Evolutionary conservation across 73 alveolate species (phyloP).

Genomic region (Effrenium voratum): DNA sequence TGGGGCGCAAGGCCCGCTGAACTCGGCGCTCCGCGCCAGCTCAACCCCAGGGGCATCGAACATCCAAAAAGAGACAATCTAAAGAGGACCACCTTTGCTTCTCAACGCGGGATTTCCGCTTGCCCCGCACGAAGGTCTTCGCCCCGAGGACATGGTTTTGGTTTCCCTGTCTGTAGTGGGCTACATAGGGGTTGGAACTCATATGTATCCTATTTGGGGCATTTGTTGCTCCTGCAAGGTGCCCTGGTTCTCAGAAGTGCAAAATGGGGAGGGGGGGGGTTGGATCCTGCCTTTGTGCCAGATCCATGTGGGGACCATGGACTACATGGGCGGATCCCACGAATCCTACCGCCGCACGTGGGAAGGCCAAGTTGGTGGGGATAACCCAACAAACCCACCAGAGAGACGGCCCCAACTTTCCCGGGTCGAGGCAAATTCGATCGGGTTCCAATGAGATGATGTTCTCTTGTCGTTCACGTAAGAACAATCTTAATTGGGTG

Average conservation of each 20-base stretch:
- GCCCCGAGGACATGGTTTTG: background rate
- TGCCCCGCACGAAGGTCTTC: background rate
- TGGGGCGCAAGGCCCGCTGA: too few relatives aligned
- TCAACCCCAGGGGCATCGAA: too few relatives aligned
- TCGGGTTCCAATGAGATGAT: too few relatives aligned
- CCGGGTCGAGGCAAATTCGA: too few relatives aligned
- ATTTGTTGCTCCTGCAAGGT: background rate
- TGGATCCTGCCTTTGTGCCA: background rate
- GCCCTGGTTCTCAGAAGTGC: background rate
- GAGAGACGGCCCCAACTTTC: too few relatives aligned
- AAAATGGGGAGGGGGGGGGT: background rate
- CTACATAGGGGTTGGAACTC: background rate
- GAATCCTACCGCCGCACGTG: conserved; percentile 80
- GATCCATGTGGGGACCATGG: conserved; percentile 92
- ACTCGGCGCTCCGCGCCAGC: too few relatives aligned
- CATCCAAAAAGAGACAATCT: too few relatives aligned
- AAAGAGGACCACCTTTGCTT: too few relatives aligned
- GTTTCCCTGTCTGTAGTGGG: background rate
- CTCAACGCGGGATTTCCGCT: too few relatives aligned
- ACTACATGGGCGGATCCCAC: conserved; percentile 91
- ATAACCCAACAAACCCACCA: too few relatives aligned
- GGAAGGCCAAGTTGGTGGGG: background rate
- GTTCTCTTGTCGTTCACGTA: too few relatives aligned
- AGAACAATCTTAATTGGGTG: too few relatives aligned
- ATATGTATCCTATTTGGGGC: background rate